A percentile compares a stretch with the other conserved stretches of the same genome.
Evolutionary conservation across 1,139 yeast genomes (phyloP).

Genomic region (Yamadazyma jaroonii): DNA sequence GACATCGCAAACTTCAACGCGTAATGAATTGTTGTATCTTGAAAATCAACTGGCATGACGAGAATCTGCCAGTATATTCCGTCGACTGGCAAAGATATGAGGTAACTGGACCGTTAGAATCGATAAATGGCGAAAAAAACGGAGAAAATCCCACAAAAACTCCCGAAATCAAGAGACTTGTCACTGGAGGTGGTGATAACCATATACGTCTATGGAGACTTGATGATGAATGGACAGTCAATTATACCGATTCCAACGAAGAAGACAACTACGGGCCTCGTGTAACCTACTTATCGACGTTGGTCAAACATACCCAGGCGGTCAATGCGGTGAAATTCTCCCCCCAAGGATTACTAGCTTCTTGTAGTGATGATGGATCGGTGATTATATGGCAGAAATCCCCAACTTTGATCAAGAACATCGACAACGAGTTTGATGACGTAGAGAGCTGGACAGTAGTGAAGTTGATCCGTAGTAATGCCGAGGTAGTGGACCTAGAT

Average conservation of each 20-base stretch:
- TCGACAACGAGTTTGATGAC: conserved; percentile 53
- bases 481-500: conserved; percentile 84
- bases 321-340: conserved; percentile 87
- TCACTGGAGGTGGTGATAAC: conserved; percentile 94
- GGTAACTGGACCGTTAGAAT: too few species aligned
- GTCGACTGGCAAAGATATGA: conserved; percentile 63
- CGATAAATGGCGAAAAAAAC: too few species aligned
- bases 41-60: conserved; percentile 81
- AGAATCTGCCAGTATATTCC: conserved; percentile 78
- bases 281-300: conserved; percentile 68
- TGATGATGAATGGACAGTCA: conserved; percentile 1
- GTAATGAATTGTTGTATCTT: conserved; percentile 58
- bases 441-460: conserved; percentile 71
- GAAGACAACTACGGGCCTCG: conserved; percentile 5
- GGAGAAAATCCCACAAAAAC: not conserved
- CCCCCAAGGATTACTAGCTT: conserved; percentile 68
- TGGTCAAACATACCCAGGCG: conserved; percentile 88
- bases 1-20: conserved; percentile 1
- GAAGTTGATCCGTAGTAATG: conserved; percentile 54
- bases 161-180: conserved; percentile 42
- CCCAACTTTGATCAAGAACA: conserved; percentile 52
- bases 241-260: conserved; percentile 4
- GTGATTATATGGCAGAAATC: conserved; percentile 73
- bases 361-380: conserved; percentile 95
- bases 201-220: conserved; percentile 69